Evolutionary conservation across 139 green algal species (phyloP), one percentile per base, ranked within the genome.

Genomic region (Coccomyxa sp.): DNA sequence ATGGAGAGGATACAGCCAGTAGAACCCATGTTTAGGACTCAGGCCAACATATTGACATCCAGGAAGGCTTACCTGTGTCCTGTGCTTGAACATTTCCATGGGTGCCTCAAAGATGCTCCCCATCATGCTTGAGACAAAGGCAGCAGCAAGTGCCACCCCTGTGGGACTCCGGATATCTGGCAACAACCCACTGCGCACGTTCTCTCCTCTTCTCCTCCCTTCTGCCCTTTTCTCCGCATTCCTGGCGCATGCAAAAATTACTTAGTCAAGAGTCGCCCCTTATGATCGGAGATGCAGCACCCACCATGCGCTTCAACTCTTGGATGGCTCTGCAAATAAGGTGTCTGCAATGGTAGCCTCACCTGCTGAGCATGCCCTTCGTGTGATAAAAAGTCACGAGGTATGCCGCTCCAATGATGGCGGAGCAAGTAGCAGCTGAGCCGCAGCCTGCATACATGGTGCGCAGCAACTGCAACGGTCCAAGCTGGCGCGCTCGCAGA

Each of bases 41-140:
- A 51, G 38, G 38, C 38, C 38, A 51, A 51, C 38, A 66, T 13
- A 11, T 66, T 38, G 16, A 23, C 58, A 27, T 18, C 32, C 32
- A 17, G 30, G 17, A 59, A 59, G 31, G 60, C 77, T 18, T 11
- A 38, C 77, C 77, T 81, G 77, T 57, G 68, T 68, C 10, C 86
- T 80, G 59, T 92, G 85, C 85, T 88, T 88, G 85, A 94, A 95
- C 60, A 93, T 86, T 85, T 96, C 93, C 63, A 92, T 87, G 10
- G 93, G 93, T 0, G 86, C 81, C 71, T 91, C 88, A 58, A 91
- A 28, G 63, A 71, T 21, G 21, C 63, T 71, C 18, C 18, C 21
- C 63, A 71, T 25, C 13, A 31, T 63, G 25, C 27, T 80, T 7
- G 76, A 59, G 3, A 60, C 15, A 16, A 18, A 18, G 76, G 31